phyloP scores from a whole-genome alignment of 1,284 basidiomycete species.

The Microbotryum saponariae region DNA sequence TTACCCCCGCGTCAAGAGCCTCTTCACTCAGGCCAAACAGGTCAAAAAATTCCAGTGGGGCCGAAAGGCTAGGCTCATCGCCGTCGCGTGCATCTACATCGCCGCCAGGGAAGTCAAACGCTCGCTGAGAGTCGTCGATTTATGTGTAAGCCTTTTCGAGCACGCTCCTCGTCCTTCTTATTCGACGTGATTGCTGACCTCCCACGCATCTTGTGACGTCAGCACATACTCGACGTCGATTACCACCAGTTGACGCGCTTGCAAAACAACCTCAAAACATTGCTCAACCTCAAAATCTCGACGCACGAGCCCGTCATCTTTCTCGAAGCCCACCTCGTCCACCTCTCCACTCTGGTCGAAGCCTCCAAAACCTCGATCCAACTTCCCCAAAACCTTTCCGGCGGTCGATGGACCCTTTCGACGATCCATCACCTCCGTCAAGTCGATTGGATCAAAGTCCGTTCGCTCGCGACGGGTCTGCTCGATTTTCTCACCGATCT shows the following conservation, averaged over 20 bases:
- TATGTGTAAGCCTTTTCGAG: slow-evolving; percentile 13
- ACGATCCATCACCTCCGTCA: slow-evolving; percentile 44
- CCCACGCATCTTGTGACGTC: background rate
- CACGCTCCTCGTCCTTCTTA: background rate
- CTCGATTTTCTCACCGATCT: slow-evolving; percentile 50
- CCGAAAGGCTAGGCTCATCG: slow-evolving; percentile 6
- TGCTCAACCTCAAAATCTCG: slow-evolving; percentile 28
- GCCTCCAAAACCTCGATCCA: slow-evolving; percentile 37
- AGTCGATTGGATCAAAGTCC: slow-evolving; percentile 45
- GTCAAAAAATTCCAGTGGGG: slow-evolving; percentile 22
- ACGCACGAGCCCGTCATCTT: slow-evolving; percentile 47
- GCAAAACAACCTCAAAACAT: slow-evolving; percentile 29
- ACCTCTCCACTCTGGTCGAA: slow-evolving; percentile 45
- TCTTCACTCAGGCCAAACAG: slow-evolving; percentile 10
- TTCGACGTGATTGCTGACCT: background rate
- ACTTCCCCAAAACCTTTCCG: slow-evolving; percentile 19
- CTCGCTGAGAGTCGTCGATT: slow-evolving; percentile 7
- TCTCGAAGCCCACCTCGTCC: slow-evolving; percentile 47
- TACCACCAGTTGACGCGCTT: slow-evolving; percentile 50
- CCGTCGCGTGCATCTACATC: slow-evolving; percentile 24
- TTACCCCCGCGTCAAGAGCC: background rate
- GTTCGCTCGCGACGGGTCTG: slow-evolving; percentile 53
- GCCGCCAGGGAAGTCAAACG: slow-evolving; percentile 10
- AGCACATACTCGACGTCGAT: slow-evolving; percentile 53
- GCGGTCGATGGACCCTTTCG: slow-evolving; percentile 39